A percentile compares a stretch with the other conserved stretches of the same genome.
Evolutionary conservation across 2,329 filamentous ascomycete genomes (phyloP).

Genomic region (Aspergillus sojae): DNA sequence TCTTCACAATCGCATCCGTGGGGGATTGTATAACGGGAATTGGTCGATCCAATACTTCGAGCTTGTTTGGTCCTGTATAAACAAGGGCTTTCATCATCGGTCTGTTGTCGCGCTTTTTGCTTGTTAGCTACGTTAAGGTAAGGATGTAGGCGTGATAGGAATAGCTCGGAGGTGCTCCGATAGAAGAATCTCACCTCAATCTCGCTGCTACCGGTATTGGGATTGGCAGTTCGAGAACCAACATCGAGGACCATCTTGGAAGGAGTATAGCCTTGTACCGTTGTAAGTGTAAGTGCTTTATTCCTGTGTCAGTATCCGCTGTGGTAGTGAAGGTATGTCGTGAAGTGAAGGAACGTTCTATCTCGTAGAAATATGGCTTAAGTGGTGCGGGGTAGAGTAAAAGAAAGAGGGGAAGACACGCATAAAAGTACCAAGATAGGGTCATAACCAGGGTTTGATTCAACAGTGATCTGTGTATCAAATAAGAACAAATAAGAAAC

Average conservation of each 20-base stretch:
- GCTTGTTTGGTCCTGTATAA: slow-evolving; percentile 38
- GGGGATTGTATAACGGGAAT: slow-evolving; percentile 44
- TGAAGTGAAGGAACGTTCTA: not conserved
- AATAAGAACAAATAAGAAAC: not conserved
- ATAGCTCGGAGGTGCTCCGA: not conserved
- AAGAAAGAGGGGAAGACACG: not conserved
- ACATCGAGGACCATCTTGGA: not conserved
- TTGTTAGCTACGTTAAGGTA: not conserved
- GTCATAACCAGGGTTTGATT: not conserved
- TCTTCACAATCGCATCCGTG: slow-evolving; percentile 54
- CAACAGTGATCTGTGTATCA: not conserved
- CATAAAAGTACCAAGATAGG: not conserved
- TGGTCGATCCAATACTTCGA: slow-evolving; percentile 46
- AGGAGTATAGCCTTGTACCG: not conserved
- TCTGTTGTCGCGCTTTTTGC: not conserved
- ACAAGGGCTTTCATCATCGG: slow-evolving; percentile 51
- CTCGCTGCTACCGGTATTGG: not conserved
- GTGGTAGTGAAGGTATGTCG: no score
- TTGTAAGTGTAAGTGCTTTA: fast-evolving
- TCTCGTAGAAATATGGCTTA: not conserved
- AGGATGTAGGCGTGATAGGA: not conserved
- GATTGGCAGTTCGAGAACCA: not conserved
- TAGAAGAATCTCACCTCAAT: not conserved
- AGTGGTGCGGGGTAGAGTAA: not conserved
- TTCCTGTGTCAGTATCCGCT: not conserved